Percentiles rank a stretch among this genome's conserved stretches.
Conservation (phyloP, 1,139 yeast genomes). For the Debaryomyces fabryi region DNA sequence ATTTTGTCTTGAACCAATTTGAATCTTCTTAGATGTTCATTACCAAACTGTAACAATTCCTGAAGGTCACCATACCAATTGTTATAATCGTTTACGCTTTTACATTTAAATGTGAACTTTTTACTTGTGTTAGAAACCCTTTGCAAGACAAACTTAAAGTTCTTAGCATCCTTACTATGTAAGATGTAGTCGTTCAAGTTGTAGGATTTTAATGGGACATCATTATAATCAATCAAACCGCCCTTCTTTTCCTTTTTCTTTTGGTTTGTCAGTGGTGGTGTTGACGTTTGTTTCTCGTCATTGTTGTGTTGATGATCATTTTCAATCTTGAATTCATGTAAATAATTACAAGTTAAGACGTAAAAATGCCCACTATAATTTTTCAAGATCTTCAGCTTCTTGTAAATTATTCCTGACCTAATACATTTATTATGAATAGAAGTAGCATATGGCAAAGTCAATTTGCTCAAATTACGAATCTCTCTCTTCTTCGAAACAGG, state of each 20-base stretch:
- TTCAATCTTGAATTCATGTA: constrained; percentile 48
- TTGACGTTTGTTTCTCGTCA: constrained; percentile 3
- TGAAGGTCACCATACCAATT: constrained; percentile 44
- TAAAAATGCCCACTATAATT: constrained; percentile 43
- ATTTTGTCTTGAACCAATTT: constrained; percentile 36
- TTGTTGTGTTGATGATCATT: constrained; percentile 16
- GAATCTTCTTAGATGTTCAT: constrained; percentile 38
- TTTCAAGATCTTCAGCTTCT: constrained; percentile 46
- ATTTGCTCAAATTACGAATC: constrained; percentile 31
- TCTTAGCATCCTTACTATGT: constrained; percentile 35
- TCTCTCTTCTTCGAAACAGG: constrained; percentile 32
- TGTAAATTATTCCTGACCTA: constrained; percentile 46
- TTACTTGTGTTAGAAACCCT: constrained; percentile 32
- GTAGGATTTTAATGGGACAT: constrained; percentile 45
- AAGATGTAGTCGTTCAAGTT: constrained; percentile 45
- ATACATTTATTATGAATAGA: constrained; percentile 50
- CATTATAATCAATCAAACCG: constrained; percentile 46
- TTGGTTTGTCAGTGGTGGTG: constrained; percentile 9
- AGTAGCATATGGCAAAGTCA: constrained; percentile 37
- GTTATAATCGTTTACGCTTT: constrained; percentile 30
- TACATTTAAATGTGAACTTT: constrained; percentile 44
- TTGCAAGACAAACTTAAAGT: constrained; percentile 38
- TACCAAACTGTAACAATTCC: constrained; percentile 42
- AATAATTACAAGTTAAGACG: constrained; percentile 47
- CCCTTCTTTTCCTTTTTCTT: constrained; percentile 41